A percentile compares a stretch with the other conserved stretches of the same genome.
Conservation (phyloP, 768 basidiomycete species). For the Boletus reticuloceps region DNA sequence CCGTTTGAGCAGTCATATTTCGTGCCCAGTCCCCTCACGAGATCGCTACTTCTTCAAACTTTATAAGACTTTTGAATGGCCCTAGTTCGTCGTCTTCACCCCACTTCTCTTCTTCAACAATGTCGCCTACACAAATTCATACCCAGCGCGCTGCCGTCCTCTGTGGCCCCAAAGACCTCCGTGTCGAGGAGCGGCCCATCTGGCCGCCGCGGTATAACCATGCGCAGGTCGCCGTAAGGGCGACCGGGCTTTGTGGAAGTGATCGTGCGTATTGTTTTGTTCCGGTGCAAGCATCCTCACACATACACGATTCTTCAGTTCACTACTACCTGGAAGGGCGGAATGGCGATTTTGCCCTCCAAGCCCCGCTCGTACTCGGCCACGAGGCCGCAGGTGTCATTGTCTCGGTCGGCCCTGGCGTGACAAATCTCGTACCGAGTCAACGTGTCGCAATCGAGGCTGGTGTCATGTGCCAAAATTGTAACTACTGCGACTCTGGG, state of each 20-base stretch:
- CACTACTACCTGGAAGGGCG: conserved; percentile 89
- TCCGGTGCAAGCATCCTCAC: neutral
- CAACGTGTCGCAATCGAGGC: conserved; percentile 94
- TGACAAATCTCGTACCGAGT: conserved; percentile 62
- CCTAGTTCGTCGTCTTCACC: conserved; percentile 22
- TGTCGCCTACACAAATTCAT: conserved; percentile 49
- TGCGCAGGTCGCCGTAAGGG: conserved; percentile 73
- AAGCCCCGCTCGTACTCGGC: conserved; percentile 84
- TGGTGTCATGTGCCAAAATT: conserved; percentile 82
- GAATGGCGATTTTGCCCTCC: conserved; percentile 90
- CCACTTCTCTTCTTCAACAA: conserved; percentile 27
- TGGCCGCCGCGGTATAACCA: conserved; percentile 71
- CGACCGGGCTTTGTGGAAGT: conserved; percentile 91
- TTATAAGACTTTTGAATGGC: conserved; percentile 34
- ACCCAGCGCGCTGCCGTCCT: conserved; percentile 76
- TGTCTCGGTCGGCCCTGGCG: conserved; percentile 76
- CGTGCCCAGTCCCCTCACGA: conserved; percentile 34
- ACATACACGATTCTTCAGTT: conserved; percentile 43
- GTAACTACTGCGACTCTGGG: conserved; percentile 65
- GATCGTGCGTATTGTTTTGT: conserved; percentile 51
- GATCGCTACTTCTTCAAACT: conserved; percentile 29
- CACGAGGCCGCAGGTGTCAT: conserved; percentile 92
- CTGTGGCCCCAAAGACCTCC: conserved; percentile 80
- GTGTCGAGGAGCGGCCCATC: conserved; percentile 68
- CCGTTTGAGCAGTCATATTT: conserved; percentile 24